Base-by-base conservation (phyloP, 352 stramenopile species). In the Globisporangium viniferum region DNA sequence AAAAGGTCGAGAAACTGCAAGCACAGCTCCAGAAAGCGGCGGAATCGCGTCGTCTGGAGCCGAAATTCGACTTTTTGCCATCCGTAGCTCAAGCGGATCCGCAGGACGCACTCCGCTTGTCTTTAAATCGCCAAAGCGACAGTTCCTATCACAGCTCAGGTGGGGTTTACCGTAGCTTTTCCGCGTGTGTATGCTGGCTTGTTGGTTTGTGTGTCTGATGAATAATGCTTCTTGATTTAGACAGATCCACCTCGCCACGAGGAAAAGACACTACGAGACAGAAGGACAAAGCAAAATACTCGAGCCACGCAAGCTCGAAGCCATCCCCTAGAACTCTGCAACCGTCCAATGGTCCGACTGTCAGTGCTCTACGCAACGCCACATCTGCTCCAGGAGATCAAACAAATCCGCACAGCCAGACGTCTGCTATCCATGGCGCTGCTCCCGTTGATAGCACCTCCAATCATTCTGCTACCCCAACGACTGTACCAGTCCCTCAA, bases 1-100 rank as follows among this genome's bases (percentile, higher is more conserved):
- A 70, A 27, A 76, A 72, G 18, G 68, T 86, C n/a, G 76, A 77
- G 31, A 71, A 53, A 44, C 66, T 81, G 14, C 69, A 81, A 62
- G 64, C 29, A 22, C 73, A 86, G 24, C 68, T 86, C 2, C 51
- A 71, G 31, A 57, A 75, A 73, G 67, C 76, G n/a, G 54, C 71
- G 27, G 71, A 78, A 0, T 71, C 67, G 62, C 68, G 36, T 24
- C 68, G 64, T 35, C 64, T 82, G 39, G 75, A 79, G 46, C 51
- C 66, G 29, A 66, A 74, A 31, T 59, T 82, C 2, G 70, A 79
- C 41, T 63, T 72, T 29, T 44, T 71, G 5, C 56, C 66, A 8
- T 46, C 39, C 39, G 14, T 1, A 46, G 12, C 39, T 20, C 39
- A 46, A 5, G 12, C 0, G 18, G 39, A 46, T 46, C 4, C 39